Evolutionary conservation across 1,284 basidiomycete genomes (phyloP).

Genomic region (Sporisorium scitamineum): DNA sequence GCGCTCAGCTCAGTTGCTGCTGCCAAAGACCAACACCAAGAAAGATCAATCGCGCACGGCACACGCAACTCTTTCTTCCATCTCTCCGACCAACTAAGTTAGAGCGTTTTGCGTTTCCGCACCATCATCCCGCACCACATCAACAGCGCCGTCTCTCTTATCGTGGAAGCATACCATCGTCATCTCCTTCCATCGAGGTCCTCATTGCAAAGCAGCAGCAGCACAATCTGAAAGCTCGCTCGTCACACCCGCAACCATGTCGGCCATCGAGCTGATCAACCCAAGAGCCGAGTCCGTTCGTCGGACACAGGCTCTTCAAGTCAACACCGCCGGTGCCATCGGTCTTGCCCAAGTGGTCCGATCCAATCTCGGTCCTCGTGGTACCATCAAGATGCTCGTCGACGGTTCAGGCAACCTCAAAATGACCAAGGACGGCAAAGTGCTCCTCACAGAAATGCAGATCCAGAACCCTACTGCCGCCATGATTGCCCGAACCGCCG

Average conservation of each 20-base stretch:
- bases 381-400: conserved; percentile 97
- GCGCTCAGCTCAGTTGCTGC: neutral
- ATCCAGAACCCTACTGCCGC: conserved; percentile 98
- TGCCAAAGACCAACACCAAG: conserved; percentile 24
- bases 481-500: conserved; percentile 98
- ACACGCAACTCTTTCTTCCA: neutral
- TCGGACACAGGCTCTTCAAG: conserved; percentile 91
- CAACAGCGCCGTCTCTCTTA: neutral
- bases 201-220: no score
- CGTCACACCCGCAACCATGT: conserved; percentile 43
- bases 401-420: conserved; percentile 99
- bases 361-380: conserved; percentile 84
- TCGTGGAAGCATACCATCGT: neutral
- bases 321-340: conserved; percentile 85
- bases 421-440: conserved; percentile 99
- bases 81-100: neutral
- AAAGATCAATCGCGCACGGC: conserved; percentile 4
- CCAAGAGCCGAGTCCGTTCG: conserved; percentile 87
- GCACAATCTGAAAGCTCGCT: neutral
- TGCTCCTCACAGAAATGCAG: conserved; percentile 99
- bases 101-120: neutral
- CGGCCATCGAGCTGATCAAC: conserved; percentile 68
- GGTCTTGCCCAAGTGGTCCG: conserved; percentile 97
- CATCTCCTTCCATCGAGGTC: neutral
- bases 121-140: neutral